These are phyloP conservation scores for Sporisorium exsertum DNA, from an alignment of 1,284 basidiomycete species.

Conservation along the genomic window DNA sequence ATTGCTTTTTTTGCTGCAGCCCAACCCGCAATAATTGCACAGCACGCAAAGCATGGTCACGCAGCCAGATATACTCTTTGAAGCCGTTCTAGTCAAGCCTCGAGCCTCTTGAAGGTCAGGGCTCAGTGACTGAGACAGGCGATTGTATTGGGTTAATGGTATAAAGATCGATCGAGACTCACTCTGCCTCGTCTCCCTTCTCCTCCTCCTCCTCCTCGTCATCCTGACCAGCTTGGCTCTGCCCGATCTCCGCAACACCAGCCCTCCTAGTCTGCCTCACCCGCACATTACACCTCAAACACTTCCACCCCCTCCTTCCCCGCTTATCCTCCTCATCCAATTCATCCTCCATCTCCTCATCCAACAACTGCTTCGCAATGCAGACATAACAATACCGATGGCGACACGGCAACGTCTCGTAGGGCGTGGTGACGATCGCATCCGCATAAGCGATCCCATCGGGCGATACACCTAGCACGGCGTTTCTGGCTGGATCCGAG, in stretches of 20 bases:
- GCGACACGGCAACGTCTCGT: conserved; percentile 63
- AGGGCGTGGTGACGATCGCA: conserved; percentile 58
- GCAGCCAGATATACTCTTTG: no score
- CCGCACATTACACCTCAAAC: conserved; percentile 59
- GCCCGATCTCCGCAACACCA: not conserved
- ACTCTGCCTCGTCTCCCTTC: conserved; percentile 5
- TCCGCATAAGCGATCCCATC: conserved; percentile 63
- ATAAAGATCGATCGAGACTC: not conserved
- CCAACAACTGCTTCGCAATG: conserved; percentile 59
- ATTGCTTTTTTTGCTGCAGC: not conserved
- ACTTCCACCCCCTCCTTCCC: conserved; percentile 59
- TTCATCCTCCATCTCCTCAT: conserved; percentile 65
- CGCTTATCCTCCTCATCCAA: conserved; percentile 47
- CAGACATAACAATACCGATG: conserved; percentile 67
- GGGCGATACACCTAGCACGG: conserved; percentile 41
- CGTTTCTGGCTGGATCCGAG: conserved; percentile 16
- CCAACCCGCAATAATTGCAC: no score
- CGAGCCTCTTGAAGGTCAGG: not conserved
- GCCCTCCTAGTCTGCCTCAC: conserved; percentile 41
- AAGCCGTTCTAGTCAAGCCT: not conserved
- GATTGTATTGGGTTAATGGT: not conserved
- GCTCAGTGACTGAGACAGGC: not conserved
- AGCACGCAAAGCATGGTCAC: no score
- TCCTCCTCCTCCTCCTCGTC: conserved; percentile 8
- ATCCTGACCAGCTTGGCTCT: not conserved